phyloP scores from a whole-genome alignment of 371 early-diverging fungal genomes.

The Zychaea mexicana region DNA sequence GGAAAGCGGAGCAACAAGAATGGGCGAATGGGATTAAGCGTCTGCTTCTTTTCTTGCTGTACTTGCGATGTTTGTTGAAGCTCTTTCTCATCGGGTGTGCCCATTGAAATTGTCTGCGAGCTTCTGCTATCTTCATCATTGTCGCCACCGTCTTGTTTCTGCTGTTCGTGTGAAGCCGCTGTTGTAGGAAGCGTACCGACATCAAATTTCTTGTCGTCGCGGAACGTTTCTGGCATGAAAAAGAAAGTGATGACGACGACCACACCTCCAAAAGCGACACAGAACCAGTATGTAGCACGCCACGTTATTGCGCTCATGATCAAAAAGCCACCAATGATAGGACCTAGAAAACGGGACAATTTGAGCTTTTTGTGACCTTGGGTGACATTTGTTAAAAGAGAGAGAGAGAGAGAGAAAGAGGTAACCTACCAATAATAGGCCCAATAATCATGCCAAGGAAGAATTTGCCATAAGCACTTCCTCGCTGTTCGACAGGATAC shows the following conservation, averaged over 20 bases:
- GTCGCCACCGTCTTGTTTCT: neutral
- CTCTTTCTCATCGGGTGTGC: neutral
- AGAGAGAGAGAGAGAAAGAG: slow-evolving; percentile 41
- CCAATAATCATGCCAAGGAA: slow-evolving; percentile 57
- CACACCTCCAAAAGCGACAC: slow-evolving; percentile 49
- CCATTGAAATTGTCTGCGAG: neutral
- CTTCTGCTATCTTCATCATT: neutral
- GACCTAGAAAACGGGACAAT: too few relatives aligned
- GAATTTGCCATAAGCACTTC: slow-evolving; percentile 41
- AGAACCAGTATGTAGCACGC: slow-evolving; percentile 63
- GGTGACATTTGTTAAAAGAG: slow-evolving; percentile 30
- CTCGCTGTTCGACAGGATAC: slow-evolving; percentile 28
- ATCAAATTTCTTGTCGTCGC: slow-evolving; percentile 24
- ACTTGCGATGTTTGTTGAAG: neutral
- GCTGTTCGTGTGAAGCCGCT: neutral
- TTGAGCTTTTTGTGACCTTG: too few relatives aligned
- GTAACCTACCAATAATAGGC: slow-evolving; percentile 32
- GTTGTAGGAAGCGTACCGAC: neutral
- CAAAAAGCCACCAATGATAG: slow-evolving; percentile 33
- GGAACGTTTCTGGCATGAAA: slow-evolving; percentile 66
- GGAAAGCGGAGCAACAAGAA: slow-evolving; percentile 48
- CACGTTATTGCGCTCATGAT: slow-evolving; percentile 37
- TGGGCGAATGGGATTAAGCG: slow-evolving; percentile 30
- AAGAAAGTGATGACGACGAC: slow-evolving; percentile 39
- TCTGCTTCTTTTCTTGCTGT: slow-evolving; percentile 5